A percentile compares a stretch with the other conserved stretches of the same genome.
Conservation (phyloP, 2,329 filamentous ascomycete genomes). For the Ophiosphaerella herpotricha region DNA sequence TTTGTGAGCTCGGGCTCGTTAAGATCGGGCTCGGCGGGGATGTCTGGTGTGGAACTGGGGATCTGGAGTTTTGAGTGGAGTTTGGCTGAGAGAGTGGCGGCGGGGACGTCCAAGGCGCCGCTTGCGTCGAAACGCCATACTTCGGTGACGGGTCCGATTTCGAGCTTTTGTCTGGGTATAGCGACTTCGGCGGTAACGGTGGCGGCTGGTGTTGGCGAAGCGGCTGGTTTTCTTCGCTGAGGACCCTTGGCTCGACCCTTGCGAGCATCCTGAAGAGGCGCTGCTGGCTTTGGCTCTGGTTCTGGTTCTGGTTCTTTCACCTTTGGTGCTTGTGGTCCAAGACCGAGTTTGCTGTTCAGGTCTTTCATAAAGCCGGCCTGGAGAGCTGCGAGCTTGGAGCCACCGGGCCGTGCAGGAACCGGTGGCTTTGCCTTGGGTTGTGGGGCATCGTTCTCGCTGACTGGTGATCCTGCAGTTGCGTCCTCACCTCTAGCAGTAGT, state of each 20-base stretch:
- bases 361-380: slow-evolving; percentile 93
- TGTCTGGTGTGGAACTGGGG: slow-evolving; percentile 8
- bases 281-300: slow-evolving; percentile 67
- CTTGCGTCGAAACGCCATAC: slow-evolving; percentile 45
- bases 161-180: slow-evolving; percentile 27
- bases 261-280: slow-evolving; percentile 82
- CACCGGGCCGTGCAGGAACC: slow-evolving; percentile 76
- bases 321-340: slow-evolving; percentile 82
- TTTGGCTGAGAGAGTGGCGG: slow-evolving; percentile 33
- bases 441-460: slow-evolving; percentile 42
- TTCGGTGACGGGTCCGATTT: slow-evolving; percentile 33
- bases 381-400: slow-evolving; percentile 86
- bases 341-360: slow-evolving; percentile 82
- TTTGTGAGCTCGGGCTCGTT: slow-evolving; percentile 11
- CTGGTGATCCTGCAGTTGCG: slow-evolving; percentile 26
- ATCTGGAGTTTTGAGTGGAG: slow-evolving; percentile 26
- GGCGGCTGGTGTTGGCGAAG: slow-evolving; percentile 58
- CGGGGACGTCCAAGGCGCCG: slow-evolving; percentile 40
- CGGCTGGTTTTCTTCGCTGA: slow-evolving; percentile 70
- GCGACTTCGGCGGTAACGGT: slow-evolving; percentile 46
- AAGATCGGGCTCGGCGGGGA: slow-evolving; percentile 5
- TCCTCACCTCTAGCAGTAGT: slow-evolving; percentile 34
- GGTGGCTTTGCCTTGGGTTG: slow-evolving; percentile 76
- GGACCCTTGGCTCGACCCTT: slow-evolving; percentile 91
- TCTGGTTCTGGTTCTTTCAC: slow-evolving; percentile 70